Evolutionary conservation across 495 filamentous ascomycete genomes (phyloP).

Genomic region (Aspergillus baeticus): DNA sequence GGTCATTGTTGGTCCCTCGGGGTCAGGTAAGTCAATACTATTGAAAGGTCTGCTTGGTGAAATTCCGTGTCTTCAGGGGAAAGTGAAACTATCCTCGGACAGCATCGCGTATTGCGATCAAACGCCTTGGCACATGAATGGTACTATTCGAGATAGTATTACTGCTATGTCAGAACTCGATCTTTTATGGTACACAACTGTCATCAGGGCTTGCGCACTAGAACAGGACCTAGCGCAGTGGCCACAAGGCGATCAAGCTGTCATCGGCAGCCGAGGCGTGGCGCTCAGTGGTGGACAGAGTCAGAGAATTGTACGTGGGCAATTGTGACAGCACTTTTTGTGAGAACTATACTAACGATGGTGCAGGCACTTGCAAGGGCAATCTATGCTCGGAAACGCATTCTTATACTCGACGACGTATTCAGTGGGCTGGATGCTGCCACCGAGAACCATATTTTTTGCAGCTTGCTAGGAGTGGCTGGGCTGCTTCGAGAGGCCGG

Average conservation of each 20-base stretch:
- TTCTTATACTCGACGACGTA: constrained; percentile 50
- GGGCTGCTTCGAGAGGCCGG: constrained; percentile 34
- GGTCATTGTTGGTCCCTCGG: constrained; percentile 58
- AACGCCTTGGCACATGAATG: constrained; percentile 56
- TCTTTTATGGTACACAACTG: background rate
- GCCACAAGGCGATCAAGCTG: constrained; percentile 4
- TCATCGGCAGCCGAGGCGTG: constrained; percentile 2
- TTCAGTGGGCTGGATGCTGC: constrained; percentile 51
- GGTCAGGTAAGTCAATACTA: constrained; percentile 59
- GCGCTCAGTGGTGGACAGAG: constrained; percentile 10
- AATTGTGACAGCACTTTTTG: background rate
- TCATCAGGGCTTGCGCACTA: constrained; percentile 5
- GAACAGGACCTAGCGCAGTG: background rate
- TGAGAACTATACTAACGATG: background rate
- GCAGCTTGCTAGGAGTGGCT: constrained; percentile 34
- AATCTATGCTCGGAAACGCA: constrained; percentile 40
- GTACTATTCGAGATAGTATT: constrained; percentile 57
- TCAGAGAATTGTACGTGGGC: constrained; percentile 1
- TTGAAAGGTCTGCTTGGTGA: constrained; percentile 59
- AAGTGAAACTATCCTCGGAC: constrained; percentile 30
- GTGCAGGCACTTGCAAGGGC: constrained; percentile 25
- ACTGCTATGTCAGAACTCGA: constrained; percentile 44
- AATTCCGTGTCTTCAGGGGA: constrained; percentile 42
- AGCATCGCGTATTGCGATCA: constrained; percentile 53
- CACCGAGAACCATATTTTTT: constrained; percentile 41